Percentiles rank a stretch among this genome's conserved stretches.
Conservation (phyloP, 208 protist species). For the Leishmania turanica region DNA sequence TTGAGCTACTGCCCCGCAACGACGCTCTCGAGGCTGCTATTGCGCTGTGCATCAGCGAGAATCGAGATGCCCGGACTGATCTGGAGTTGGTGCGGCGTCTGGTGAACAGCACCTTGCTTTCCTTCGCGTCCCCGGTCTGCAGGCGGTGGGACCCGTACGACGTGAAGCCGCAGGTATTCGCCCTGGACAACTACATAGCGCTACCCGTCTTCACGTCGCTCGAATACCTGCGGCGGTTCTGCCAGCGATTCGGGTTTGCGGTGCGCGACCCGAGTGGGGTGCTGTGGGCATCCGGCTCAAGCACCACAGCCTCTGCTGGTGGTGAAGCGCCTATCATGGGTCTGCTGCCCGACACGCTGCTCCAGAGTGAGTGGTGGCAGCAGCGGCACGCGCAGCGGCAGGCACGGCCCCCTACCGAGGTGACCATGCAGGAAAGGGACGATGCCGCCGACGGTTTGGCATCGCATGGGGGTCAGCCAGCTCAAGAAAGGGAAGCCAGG, state of each 20-base stretch:
- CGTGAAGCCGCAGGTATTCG: slow-evolving; percentile 89
- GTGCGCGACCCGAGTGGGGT: slow-evolving; percentile 80
- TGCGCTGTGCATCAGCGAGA: slow-evolving; percentile 72
- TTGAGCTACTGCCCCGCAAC: slow-evolving; percentile 69
- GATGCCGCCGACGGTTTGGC: not conserved
- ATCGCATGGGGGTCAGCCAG: not conserved
- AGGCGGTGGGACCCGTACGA: slow-evolving; percentile 84
- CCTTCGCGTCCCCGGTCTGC: slow-evolving; percentile 77
- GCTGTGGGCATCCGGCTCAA: slow-evolving; percentile 66
- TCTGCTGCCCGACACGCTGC: slow-evolving; percentile 47
- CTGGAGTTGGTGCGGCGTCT: slow-evolving; percentile 85
- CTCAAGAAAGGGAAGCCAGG: not conserved
- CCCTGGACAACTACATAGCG: slow-evolving; percentile 80
- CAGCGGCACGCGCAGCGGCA: slow-evolving; percentile 3
- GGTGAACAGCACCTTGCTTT: slow-evolving; percentile 71
- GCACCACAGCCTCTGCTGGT: not conserved
- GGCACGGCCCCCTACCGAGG: not conserved
- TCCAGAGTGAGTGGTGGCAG: slow-evolving; percentile 54
- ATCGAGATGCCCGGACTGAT: slow-evolving; percentile 79
- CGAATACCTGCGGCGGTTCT: slow-evolving; percentile 78
- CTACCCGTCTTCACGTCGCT: slow-evolving; percentile 90
- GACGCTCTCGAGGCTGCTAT: slow-evolving; percentile 74
- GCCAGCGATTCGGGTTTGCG: slow-evolving; percentile 58
- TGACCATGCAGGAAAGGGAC: not conserved
- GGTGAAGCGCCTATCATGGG: not conserved